Base-by-base conservation (phyloP, 208 protist species). In the Leishmania turanica region DNA sequence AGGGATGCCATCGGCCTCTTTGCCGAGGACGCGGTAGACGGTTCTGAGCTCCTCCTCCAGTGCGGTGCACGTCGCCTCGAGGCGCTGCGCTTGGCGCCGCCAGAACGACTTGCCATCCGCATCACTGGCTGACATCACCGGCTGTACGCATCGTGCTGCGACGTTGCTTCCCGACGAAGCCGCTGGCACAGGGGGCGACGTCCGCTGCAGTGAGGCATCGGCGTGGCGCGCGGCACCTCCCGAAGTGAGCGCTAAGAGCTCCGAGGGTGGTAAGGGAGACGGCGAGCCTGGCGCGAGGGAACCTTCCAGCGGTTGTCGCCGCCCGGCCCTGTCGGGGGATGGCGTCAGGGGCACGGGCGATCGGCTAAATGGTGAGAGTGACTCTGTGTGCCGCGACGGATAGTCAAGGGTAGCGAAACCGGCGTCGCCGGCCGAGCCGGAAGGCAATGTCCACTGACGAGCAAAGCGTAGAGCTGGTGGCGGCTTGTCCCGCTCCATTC, bases 361-460 rank as follows among this genome's bases (percentile, higher is more conserved):
- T 37, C 17, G 21, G 37, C 56, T 51, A 40, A 45, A 47, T 27
- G 76, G 76, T 4, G 76, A 71, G 3, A 27, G 40, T 1, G 76
- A 79, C 76, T 69, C 76, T 4, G 62, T 47, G 34, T 79, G 76
- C 21, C 76, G 64, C 27, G 76, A 47, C 34, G 76, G 76, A 37
- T 72, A 79, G 19, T 72, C 42, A 34, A 79, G 58, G 17, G 74
- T 34, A 53, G 24, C 31, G 42, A 45, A 45, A 8, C 47, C 76
- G 2, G 53, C 66, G 31, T 53, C 27, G 47, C 64, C 11, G 17
- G 4, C 37, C 45, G 60, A 27, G 7, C 27, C 45, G 5, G 82
- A 78, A 9, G 82, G 56, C 71, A 77, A 58, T 13, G 82, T 86
- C 82, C 82, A 86, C 73, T 86, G 82, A 11, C 82, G 82, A 42